Base-by-base conservation (phyloP, 306 rosid genomes). In the Cicer arietinum region DNA sequence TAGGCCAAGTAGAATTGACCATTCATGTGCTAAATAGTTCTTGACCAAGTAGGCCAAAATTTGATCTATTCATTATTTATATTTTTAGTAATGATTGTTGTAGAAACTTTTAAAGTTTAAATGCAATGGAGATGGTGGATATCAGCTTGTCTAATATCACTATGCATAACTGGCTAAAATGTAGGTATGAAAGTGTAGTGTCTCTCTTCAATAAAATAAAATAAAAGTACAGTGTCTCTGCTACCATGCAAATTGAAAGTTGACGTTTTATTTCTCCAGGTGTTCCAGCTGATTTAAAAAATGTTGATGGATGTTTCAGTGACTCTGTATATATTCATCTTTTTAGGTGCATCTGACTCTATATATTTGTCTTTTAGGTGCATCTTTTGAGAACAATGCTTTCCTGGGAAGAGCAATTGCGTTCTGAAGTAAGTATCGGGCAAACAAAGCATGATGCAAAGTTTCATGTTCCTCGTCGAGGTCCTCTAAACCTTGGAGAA, bases 341-440 rank as follows among this genome's bases (percentile, higher is more conserved):
- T 71, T 1, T 1, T 79, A 91, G 98, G 94, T 90, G 68, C 85
- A 81, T 25, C 87, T 91, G 6, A 30, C 37, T 30, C 5, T 30
- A 6, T 37, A 50, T 43, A 43, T 81, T 78, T 64, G 64, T 83
- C 64, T 85, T 71, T 1, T 79, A 91, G 98, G 94, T 90, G 66
- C 84, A 81, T 25, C 87, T 91, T 44, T 67, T 91, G 71, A 90
- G 98, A 85, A 82, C 94, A 71, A 94, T 94, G 98, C 88, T 94
- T 64, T 86, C 86, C 71, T 90, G 97, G 98, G 98, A 91, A 82
- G 96, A 91, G 83, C 91, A 91, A 61, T 81, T 94, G 83, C 91
- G 90, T 44, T 80, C 89, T 7, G 96, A 91, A 81, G 96, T 93
- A 70, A 77, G 90, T 80, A 48, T 83, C 47, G 80, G 75, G 67